phyloP scores from a whole-genome alignment of 352 stramenopile genomes.

The Phytophthora hybrid region DNA sequence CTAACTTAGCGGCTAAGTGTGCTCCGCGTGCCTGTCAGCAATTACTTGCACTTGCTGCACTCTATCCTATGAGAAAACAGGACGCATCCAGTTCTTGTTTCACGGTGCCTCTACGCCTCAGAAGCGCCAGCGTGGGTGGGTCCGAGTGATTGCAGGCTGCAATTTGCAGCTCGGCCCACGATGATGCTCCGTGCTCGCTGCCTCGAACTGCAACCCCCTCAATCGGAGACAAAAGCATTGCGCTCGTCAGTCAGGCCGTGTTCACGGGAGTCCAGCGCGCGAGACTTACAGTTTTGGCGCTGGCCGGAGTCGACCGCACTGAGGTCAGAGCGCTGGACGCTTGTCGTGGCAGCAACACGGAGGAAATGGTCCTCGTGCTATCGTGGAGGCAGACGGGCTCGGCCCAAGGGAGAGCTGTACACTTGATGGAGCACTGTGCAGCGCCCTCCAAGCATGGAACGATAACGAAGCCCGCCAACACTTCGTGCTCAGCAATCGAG shows the following conservation, averaged over 20 bases:
- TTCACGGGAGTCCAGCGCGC: neutral
- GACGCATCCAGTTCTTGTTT: constrained; percentile 2
- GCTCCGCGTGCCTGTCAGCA: neutral
- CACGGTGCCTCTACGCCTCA: neutral
- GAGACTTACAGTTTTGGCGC: neutral
- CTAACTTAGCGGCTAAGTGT: no score
- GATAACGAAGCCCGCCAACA: neutral
- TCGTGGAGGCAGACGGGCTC: neutral
- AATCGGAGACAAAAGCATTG: constrained; percentile 1
- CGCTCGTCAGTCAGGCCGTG: neutral
- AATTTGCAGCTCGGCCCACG: no score
- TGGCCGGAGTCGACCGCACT: neutral
- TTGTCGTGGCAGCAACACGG: neutral
- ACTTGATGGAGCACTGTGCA: neutral
- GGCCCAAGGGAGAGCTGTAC: neutral
- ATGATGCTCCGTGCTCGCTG: neutral
- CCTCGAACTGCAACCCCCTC: neutral
- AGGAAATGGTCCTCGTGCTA: neutral
- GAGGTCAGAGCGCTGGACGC: neutral
- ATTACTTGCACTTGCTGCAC: neutral
- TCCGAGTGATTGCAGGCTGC: neutral
- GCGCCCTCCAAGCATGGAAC: neutral
- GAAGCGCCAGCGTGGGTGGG: neutral
- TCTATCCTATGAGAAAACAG: constrained; percentile 1
- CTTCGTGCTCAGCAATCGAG: neutral